phyloP scores from a whole-genome alignment of 2,329 filamentous ascomycete species.

The Pyricularia grisea region DNA sequence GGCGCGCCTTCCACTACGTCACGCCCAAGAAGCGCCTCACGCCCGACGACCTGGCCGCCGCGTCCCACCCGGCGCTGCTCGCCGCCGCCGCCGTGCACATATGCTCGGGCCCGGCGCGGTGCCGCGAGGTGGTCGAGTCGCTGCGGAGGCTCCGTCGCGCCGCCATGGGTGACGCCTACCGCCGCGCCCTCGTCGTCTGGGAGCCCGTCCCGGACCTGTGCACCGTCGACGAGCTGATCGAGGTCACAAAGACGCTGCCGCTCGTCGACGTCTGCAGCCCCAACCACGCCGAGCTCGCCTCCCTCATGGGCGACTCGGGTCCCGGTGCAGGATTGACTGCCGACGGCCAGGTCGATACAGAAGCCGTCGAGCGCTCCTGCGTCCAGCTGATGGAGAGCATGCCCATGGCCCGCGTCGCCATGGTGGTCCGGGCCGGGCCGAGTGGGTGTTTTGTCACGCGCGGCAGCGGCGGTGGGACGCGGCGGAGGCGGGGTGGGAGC shows the following conservation, averaged over 20 bases:
- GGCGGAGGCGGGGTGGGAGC: constrained; percentile 29
- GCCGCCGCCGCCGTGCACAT: constrained; percentile 75
- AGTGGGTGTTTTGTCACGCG: constrained; percentile 60
- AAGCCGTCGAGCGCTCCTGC: constrained; percentile 47
- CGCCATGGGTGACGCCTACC: constrained; percentile 20
- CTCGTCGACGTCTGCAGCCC: constrained; percentile 60
- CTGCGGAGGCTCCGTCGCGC: constrained; percentile 51
- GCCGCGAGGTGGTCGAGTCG: constrained; percentile 64
- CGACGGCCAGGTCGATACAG: constrained; percentile 39
- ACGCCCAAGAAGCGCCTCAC: constrained; percentile 80
- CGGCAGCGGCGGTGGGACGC: constrained; percentile 43
- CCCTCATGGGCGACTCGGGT: constrained; percentile 58
- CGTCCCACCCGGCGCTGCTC: constrained; percentile 45
- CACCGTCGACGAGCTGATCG: constrained; percentile 56
- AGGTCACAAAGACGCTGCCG: constrained; percentile 53
- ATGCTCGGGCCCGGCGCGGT: constrained; percentile 71
- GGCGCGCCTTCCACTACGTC: constrained; percentile 72
- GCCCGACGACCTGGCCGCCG: constrained; percentile 54
- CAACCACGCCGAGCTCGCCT: constrained; percentile 82
- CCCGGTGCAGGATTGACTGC: constrained; percentile 42
- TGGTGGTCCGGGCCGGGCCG: constrained; percentile 63
- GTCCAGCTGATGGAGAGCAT: constrained; percentile 55
- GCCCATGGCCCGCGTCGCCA: constrained; percentile 53
- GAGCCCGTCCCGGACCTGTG: constrained; percentile 91
- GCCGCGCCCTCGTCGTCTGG: constrained; percentile 72